Evolutionary conservation across 108 stramenopile species (phyloP).

Genomic region (Cyclotella atomus): DNA sequence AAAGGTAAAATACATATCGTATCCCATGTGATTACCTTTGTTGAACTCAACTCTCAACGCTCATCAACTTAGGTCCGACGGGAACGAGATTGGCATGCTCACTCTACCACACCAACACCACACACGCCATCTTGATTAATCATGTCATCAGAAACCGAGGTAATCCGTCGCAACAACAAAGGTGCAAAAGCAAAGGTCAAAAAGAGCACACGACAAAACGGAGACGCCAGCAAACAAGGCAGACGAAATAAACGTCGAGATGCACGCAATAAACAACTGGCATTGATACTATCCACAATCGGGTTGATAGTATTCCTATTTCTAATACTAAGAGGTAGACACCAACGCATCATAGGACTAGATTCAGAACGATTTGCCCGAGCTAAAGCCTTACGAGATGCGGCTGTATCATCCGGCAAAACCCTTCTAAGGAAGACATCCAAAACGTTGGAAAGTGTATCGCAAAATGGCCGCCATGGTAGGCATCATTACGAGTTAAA

Average conservation of each 20-base stretch:
- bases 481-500: neutral
- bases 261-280: slow-evolving; percentile 12
- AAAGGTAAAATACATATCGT: too few species aligned
- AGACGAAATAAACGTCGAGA: slow-evolving; percentile 15
- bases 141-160: neutral
- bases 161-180: neutral
- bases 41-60: too few species aligned
- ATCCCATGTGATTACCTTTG: too few species aligned
- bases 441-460: neutral
- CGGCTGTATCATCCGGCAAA: neutral
- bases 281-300: neutral
- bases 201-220: slow-evolving; percentile 10
- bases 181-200: too few species aligned
- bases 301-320: neutral
- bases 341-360: neutral
- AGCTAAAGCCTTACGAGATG: slow-evolving; percentile 35
- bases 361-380: slow-evolving; percentile 24
- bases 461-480: slow-evolving; percentile 3
- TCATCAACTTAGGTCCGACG: too few species aligned
- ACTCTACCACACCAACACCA: too few species aligned
- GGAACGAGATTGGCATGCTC: too few species aligned
- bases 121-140: too few species aligned
- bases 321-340: neutral
- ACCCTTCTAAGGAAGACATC: neutral
- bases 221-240: slow-evolving; percentile 17